A percentile compares a stretch with the other conserved stretches of the same genome.
Evolutionary conservation across 2,329 filamentous ascomycete species (phyloP).

Genomic region (Alternaria angustiovoidea): DNA sequence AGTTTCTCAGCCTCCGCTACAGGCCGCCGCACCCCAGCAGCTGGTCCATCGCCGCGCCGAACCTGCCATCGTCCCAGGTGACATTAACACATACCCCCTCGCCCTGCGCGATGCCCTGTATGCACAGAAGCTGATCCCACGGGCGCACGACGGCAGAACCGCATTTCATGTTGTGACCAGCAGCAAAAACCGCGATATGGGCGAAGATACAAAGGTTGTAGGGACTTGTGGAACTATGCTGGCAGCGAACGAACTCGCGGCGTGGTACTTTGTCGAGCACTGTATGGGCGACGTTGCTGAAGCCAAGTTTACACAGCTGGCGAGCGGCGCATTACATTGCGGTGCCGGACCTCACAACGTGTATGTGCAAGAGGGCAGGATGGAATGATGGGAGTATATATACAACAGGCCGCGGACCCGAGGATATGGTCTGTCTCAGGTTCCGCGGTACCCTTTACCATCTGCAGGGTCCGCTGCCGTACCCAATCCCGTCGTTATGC

Average conservation of each 20-base stretch:
- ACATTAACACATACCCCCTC: constrained; percentile 22
- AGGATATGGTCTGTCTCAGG: constrained; percentile 4
- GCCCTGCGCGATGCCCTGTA: constrained; percentile 18
- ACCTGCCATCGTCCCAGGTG: constrained; percentile 12
- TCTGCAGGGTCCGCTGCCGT: constrained; percentile 7
- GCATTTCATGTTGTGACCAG: constrained; percentile 6
- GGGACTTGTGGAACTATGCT: constrained; percentile 3
- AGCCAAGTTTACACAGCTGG: constrained; percentile 4
- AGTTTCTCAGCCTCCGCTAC: constrained; percentile 19
- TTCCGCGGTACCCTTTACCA: not conserved
- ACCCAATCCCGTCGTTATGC: not conserved
- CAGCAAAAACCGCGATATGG: not conserved
- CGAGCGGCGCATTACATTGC: constrained; percentile 12
- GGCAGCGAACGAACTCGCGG: constrained; percentile 13
- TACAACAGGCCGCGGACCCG: not conserved
- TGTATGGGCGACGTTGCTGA: constrained; percentile 7
- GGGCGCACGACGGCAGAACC: constrained; percentile 2
- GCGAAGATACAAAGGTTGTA: constrained; percentile 5
- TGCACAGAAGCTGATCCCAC: constrained; percentile 10
- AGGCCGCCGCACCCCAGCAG: constrained; percentile 14
- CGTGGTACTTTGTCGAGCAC: constrained; percentile 13
- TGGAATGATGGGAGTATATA: constrained; percentile 1
- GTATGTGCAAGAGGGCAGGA: constrained; percentile 9
- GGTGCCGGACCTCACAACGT: constrained; percentile 8
- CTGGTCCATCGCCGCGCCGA: constrained; percentile 4